Evolutionary conservation across 805 yeast genomes (phyloP).

Genomic region (Sugiyamaella smithiae): DNA sequence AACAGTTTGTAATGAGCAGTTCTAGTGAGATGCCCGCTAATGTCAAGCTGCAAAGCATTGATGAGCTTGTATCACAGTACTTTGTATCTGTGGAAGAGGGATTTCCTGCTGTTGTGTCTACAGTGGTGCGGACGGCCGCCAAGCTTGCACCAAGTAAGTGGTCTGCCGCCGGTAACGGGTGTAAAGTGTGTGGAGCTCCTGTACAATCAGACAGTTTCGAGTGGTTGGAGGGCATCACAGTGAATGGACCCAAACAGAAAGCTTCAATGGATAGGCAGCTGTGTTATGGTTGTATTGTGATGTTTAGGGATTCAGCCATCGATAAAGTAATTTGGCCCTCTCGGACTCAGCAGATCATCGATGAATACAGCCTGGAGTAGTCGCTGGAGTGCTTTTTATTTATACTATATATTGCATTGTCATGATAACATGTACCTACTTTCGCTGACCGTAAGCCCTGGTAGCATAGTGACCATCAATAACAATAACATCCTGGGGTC

Average conservation of each 20-base stretch:
- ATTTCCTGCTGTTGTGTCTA: constrained; percentile 86
- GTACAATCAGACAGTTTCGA: constrained; percentile 56
- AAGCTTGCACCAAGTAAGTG: constrained; percentile 43
- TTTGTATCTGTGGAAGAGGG: constrained; percentile 68
- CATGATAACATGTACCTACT: not conserved
- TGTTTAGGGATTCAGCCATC: constrained; percentile 45
- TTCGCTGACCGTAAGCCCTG: constrained; percentile 56
- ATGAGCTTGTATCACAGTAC: constrained; percentile 72
- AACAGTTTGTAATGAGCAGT: constrained; percentile 32
- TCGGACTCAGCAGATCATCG: constrained; percentile 38
- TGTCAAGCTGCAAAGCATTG: constrained; percentile 73
- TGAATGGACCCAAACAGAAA: constrained; percentile 24
- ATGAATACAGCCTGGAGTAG: constrained; percentile 44
- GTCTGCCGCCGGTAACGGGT: constrained; percentile 30
- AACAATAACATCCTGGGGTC: constrained; percentile 71
- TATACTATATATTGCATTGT: not conserved
- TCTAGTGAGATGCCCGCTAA: constrained; percentile 37
- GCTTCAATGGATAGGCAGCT: constrained; percentile 34
- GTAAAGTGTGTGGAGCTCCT: constrained; percentile 55
- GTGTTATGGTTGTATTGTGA: constrained; percentile 77
- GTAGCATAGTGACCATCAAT: constrained; percentile 71
- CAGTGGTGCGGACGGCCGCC: constrained; percentile 86
- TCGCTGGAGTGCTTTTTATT: not conserved
- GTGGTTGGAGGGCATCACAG: constrained; percentile 73
- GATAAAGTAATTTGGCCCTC: constrained; percentile 36